These are phyloP conservation scores for Chondrostereum purpureum DNA, from an alignment of 1,284 basidiomycete genomes.

Conservation along the genomic window DNA sequence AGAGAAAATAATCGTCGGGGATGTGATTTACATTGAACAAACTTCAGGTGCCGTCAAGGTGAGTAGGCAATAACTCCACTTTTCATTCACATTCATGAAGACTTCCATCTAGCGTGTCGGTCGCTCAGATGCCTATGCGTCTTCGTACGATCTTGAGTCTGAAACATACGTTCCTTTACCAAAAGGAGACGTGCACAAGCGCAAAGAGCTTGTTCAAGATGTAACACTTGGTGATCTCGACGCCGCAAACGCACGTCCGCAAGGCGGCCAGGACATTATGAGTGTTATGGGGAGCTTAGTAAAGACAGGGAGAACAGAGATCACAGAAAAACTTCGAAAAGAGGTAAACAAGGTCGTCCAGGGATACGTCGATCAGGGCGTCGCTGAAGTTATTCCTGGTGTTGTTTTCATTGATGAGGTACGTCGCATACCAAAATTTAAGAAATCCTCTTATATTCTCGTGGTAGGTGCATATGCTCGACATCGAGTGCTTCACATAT, in stretches of 20 bases:
- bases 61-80: conserved; percentile 17
- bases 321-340: conserved; percentile 91
- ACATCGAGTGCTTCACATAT: conserved; percentile 99
- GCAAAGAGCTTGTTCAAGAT: conserved; percentile 96
- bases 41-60: conserved; percentile 96
- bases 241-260: conserved; percentile 93
- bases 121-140: conserved; percentile 95
- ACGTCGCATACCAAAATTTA: conserved; percentile 17
- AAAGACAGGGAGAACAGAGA: conserved; percentile 90
- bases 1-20: conserved; percentile 94
- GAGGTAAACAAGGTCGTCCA: conserved; percentile 99
- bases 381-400: conserved; percentile 95
- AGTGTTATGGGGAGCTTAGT: conserved; percentile 97
- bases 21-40: conserved; percentile 94
- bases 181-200: conserved; percentile 97
- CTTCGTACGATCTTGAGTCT: conserved; percentile 97
- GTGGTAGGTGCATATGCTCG: conserved; percentile 95
- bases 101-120: conserved; percentile 70
- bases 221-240: conserved; percentile 96
- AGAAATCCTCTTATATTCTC: conserved; percentile 3
- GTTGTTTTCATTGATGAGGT: conserved; percentile 99
- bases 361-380: conserved; percentile 95
- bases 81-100: background rate
- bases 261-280: conserved; percentile 97
- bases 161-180: conserved; percentile 98